Evolutionary conservation across 331 rosid species (phyloP).

Genomic region (Saraca asoca): DNA sequence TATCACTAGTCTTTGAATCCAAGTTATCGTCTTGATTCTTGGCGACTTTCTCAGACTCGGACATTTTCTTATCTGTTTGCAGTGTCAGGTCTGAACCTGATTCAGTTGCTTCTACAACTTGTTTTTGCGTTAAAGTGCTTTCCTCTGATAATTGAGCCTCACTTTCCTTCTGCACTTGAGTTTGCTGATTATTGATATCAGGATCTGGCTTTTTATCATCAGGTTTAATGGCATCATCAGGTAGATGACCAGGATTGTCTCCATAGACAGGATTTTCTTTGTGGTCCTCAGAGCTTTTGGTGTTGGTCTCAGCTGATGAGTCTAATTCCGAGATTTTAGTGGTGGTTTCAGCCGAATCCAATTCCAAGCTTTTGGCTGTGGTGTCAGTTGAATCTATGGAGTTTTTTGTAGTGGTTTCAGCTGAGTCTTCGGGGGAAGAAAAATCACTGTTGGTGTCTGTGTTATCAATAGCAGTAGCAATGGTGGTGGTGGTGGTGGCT

Average conservation of each 20-base stretch:
- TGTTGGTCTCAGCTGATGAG: too few species aligned
- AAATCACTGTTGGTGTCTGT: constrained; percentile 16
- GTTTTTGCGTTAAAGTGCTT: constrained; percentile 43
- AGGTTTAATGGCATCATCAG: constrained; percentile 67
- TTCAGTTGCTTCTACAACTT: constrained; percentile 22
- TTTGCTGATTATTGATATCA: neutral
- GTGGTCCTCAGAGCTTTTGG: neutral
- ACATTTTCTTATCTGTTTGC: neutral
- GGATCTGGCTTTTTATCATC: constrained; percentile 43
- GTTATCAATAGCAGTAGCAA: constrained; percentile 33
- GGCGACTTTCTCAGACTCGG: constrained; percentile 37
- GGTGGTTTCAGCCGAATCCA: too few species aligned
- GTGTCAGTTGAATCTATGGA: too few species aligned
- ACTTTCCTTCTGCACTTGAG: constrained; percentile 2
- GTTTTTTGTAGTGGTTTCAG: neutral
- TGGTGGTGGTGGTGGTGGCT: constrained; percentile 32
- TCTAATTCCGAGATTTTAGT: too few species aligned
- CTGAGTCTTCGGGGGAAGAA: constrained; percentile 7
- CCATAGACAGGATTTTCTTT: constrained; percentile 45
- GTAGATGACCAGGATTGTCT: constrained; percentile 76
- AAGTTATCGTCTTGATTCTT: too few species aligned
- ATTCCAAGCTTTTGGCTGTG: too few species aligned
- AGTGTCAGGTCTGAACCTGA: neutral
- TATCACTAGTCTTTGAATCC: too few species aligned
- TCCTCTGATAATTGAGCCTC: constrained; percentile 55